Evolutionary conservation across 2,329 filamentous ascomycete species (phyloP), one percentile per base, ranked within the genome.

Genomic region (Colletotrichum sansevieriae): DNA sequence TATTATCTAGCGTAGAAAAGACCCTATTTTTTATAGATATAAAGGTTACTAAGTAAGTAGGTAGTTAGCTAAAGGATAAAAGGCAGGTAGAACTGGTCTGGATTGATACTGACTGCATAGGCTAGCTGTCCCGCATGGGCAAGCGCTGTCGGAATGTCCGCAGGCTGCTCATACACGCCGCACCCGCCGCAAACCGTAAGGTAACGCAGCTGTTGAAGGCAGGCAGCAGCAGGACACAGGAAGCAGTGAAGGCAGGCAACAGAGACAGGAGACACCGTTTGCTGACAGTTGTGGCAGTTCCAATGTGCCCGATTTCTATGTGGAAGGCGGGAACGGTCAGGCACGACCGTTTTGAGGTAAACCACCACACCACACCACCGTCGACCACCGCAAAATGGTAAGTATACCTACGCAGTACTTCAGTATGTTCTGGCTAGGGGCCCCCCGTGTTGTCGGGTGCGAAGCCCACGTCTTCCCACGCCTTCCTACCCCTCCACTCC

Each of bases 401-500:
- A n/a, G 43, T 46, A 29, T 7, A 29, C 29, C 29, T 29, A 29
- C 6, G 29, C 29, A 29, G 35, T 39, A 39, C 12, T 3, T 2
- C 37, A 12, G 13, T 13, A 12, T 39, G 37, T 39, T 39, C 37
- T 29, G 29, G 29, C 29, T 29, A 58, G 52, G 60, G 37, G 20
- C 18, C 54, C 54, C 65, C 60, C 60, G 65, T 64, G 44, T 54
- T 54, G 65, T 46, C 52, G 52, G 52, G 18, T 64, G 35, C 33
- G 58, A 66, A 33, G 54, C 61, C 29, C 29, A 29, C 29, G 29
- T 29, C 29, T 57, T 37, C 52, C 35, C 46, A 39, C 54, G 18
- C 29, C 43, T 35, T 18, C 29, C 33, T 68, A 46, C 65, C 65
- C 61, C 65, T 68, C 65, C 65, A 37, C 47, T 69, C 65, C 62